phyloP scores from a whole-genome alignment of 176 grass and related monocot species.

The Rhynchospora tenuis region DNA sequence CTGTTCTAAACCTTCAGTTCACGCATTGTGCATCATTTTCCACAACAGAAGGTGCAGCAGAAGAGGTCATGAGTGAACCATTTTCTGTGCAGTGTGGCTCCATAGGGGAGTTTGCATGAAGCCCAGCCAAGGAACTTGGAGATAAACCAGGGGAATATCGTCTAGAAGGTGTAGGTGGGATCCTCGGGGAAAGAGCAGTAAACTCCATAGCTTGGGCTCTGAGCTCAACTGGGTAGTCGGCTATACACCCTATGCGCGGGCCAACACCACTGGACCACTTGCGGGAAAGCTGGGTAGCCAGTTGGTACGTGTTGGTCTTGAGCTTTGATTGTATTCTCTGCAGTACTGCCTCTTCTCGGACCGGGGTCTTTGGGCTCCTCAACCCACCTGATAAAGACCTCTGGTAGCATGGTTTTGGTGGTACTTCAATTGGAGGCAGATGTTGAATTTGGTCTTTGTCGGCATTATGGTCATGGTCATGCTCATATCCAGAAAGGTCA shows the following conservation, averaged over 20 bases:
- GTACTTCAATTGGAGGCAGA: slow-evolving; percentile 16
- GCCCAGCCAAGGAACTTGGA: background rate
- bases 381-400: slow-evolving; percentile 84
- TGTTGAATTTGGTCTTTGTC: background rate
- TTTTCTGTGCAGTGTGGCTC: background rate
- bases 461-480: background rate
- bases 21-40: background rate
- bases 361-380: slow-evolving; percentile 40
- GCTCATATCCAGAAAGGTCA: background rate
- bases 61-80: background rate
- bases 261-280: slow-evolving; percentile 86
- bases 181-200: slow-evolving; percentile 61
- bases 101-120: background rate
- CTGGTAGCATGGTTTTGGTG: slow-evolving; percentile 42
- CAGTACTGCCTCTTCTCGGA: slow-evolving; percentile 55
- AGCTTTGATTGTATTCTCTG: slow-evolving; percentile 75
- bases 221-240: slow-evolving; percentile 75
- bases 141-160: background rate
- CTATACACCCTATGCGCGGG: slow-evolving; percentile 88
- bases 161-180: background rate
- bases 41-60: background rate
- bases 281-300: slow-evolving; percentile 63
- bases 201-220: slow-evolving; percentile 78
- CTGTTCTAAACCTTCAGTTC: background rate
- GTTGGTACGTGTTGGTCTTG: slow-evolving; percentile 65